A percentile compares a stretch with the other conserved stretches of the same genome.
phyloP scores from a whole-genome alignment of 202 grass and related monocot genomes.

The Alloteropsis angusta region DNA sequence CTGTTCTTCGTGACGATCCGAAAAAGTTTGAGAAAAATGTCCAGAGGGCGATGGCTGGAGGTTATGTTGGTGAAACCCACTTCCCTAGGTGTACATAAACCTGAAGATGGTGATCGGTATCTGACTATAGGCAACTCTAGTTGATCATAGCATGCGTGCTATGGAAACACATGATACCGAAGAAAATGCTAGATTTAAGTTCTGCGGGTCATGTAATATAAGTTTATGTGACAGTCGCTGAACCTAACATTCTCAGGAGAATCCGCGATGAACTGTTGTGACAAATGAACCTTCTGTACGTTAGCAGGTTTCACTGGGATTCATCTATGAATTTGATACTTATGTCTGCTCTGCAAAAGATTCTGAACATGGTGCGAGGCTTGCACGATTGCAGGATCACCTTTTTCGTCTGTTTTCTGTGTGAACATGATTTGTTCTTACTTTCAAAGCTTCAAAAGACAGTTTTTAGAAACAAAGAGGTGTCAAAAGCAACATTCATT shows the following conservation, averaged over 20 bases:
- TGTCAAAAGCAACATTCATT: no score
- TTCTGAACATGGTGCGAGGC: not conserved
- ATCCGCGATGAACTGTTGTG: not conserved
- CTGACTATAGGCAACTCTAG: not conserved
- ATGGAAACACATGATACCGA: not conserved
- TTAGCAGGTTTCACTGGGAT: not conserved
- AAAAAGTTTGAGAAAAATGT: slow-evolving; percentile 80
- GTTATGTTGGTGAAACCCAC: slow-evolving; percentile 49
- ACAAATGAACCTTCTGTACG: not conserved
- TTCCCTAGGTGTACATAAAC: slow-evolving; percentile 74
- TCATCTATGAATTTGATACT: not conserved
- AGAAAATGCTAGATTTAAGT: not conserved
- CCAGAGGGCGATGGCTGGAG: slow-evolving; percentile 58
- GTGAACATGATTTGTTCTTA: not conserved
- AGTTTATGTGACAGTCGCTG: not conserved
- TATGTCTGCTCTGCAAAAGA: not conserved
- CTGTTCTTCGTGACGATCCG: slow-evolving; percentile 64
- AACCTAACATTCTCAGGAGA: not conserved
- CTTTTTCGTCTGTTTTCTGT: not conserved
- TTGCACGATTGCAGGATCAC: not conserved
- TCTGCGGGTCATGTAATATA: not conserved
- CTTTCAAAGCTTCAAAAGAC: not conserved
- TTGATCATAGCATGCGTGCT: not conserved
- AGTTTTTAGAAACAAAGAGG: not conserved
- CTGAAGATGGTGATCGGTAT: not conserved